These are phyloP conservation scores for Zalaria obscura DNA, from an alignment of 2,329 filamentous ascomycete genomes.

Conservation along the genomic window DNA sequence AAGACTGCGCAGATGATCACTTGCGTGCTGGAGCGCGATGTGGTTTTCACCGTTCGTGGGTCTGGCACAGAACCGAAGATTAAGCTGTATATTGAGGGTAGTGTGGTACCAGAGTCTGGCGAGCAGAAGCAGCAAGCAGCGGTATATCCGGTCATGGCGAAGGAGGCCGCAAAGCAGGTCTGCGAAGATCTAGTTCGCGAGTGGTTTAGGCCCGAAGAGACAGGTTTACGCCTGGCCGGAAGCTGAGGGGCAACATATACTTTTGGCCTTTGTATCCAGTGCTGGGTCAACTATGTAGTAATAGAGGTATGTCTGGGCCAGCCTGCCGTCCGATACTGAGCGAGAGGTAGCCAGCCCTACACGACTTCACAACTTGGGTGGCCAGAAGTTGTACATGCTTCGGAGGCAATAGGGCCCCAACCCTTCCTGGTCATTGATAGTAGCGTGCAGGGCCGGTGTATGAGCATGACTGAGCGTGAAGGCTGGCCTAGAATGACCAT, in stretches of 20 bases:
- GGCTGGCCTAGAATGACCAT: no score
- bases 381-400: no score
- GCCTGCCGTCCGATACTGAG: no score
- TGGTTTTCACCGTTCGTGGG: slow-evolving; percentile 45
- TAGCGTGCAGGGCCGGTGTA: no score
- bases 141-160: slow-evolving; percentile 26
- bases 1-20: slow-evolving; percentile 50
- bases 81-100: slow-evolving; percentile 42
- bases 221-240: slow-evolving; percentile 14
- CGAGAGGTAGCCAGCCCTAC: no score
- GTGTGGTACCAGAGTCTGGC: slow-evolving; percentile 1
- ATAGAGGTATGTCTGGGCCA: no score
- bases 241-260: neutral
- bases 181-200: slow-evolving; percentile 29
- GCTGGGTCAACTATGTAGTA: no score
- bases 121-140: slow-evolving; percentile 10
- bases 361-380: no score
- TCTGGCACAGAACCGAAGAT: slow-evolving; percentile 56
- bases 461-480: no score
- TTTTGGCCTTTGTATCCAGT: no score
- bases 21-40: slow-evolving; percentile 38
- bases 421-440: no score
- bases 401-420: no score
- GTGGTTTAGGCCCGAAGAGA: slow-evolving; percentile 28
- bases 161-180: slow-evolving; percentile 29